These are phyloP conservation scores for Hemileccinum impolitum DNA, from an alignment of 768 basidiomycete species.

Conservation along the genomic window DNA sequence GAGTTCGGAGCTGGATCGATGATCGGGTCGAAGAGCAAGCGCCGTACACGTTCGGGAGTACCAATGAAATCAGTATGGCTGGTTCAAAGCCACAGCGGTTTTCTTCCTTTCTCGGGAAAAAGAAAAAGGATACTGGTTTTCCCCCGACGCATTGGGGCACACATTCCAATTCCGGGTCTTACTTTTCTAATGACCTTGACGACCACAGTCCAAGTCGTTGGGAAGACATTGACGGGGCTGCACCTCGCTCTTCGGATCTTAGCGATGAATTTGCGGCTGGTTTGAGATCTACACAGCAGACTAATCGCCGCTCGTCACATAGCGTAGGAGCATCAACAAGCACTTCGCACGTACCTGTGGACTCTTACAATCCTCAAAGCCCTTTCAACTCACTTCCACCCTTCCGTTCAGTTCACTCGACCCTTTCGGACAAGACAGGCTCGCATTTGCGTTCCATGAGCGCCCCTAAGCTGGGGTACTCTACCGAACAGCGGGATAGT, in stretches of 20 bases:
- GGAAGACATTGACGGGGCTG: slow-evolving; percentile 30
- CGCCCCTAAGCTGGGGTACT: slow-evolving; percentile 26
- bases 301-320: slow-evolving; percentile 17
- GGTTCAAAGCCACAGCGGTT: slow-evolving; percentile 37
- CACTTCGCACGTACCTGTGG: slow-evolving; percentile 14
- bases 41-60: slow-evolving; percentile 53
- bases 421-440: slow-evolving; percentile 28
- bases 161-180: slow-evolving; percentile 48
- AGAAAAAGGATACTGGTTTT: slow-evolving; percentile 50
- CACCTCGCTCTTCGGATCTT: slow-evolving; percentile 27
- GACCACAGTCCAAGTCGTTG: slow-evolving; percentile 16
- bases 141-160: slow-evolving; percentile 66
- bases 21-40: slow-evolving; percentile 41
- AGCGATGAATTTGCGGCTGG: slow-evolving; percentile 47
- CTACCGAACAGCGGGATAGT: slow-evolving; percentile 5
- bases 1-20: slow-evolving; percentile 62
- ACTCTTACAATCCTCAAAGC: slow-evolving; percentile 32
- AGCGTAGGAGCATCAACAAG: slow-evolving; percentile 13
- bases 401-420: slow-evolving; percentile 31
- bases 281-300: slow-evolving; percentile 32
- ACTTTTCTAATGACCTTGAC: slow-evolving; percentile 40
- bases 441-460: slow-evolving; percentile 36
- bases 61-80: slow-evolving; percentile 5
- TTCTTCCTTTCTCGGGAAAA: slow-evolving; percentile 34
- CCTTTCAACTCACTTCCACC: slow-evolving; percentile 36